Evolutionary conservation across 2,329 filamentous ascomycete species (phyloP), one percentile per base, ranked within the genome.

Genomic region (Trichoderma asperellum): DNA sequence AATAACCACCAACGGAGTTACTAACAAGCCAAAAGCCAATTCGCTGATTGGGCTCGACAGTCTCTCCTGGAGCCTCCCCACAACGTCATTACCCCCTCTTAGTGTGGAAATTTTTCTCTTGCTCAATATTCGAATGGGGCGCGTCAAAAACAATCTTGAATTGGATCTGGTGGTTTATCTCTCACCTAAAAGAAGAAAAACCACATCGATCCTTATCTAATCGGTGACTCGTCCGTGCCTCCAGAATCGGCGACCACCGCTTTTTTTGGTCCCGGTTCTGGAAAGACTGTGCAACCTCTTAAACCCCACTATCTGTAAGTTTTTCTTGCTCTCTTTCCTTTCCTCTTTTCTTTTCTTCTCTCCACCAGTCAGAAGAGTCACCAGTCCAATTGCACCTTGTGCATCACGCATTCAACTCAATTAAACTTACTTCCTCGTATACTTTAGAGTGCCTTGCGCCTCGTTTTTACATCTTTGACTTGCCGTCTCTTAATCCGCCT

Each of bases 401-500:
- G 40, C 40, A 43, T n/a, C 40, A 4, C 24, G 55, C 58, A 47
- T 47, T 43, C 53, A 53, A 21, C 53, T 58, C 53, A 57, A 40
- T 55, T 27, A 24, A 29, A n/a, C 29, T n/a, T 52, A 18, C 27
- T 34, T 43, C 40, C 18, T 18, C 37, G 18, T 16, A 43, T 40
- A 40, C 5, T 43, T 6, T 24, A 69, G 68, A 73, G 71, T 70
- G 71, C 72, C 35, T 69, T 59, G 68, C 29, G 70, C 70, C 71
- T 73, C 72, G 60, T 27, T 55, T 64, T 14, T 18, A 34, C n/a
- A 11, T 53, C 55, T 40, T 63, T 59, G 69, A 53, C 72, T 70
- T 75, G 77, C 73, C 74, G 75, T 74, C 74, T 61, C 68, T 56
- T 67, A 81, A 86, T 82, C 86, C 85, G 91, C 89, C 86, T 89